Conservation (phyloP, 768 basidiomycete genomes). For the Peribolospora baueri region DNA sequence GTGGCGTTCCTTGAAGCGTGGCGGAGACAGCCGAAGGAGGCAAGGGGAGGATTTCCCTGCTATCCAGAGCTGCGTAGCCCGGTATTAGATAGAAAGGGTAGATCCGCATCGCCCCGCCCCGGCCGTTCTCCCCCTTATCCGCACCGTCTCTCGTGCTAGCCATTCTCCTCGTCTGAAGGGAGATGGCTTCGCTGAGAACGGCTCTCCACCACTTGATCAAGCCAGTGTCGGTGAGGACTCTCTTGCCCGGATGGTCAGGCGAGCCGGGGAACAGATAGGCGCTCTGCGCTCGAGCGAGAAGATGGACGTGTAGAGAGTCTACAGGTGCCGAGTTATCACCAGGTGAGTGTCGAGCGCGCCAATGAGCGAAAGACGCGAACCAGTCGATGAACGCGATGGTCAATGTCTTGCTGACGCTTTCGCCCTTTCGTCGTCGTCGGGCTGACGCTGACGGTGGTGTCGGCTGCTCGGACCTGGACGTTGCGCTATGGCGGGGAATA, state of each 20-base stretch:
- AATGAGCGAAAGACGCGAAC: background rate
- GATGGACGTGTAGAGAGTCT: constrained; percentile 45
- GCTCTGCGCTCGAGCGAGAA: constrained; percentile 69
- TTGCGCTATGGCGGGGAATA: constrained; percentile 27
- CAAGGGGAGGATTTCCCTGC: too few species aligned
- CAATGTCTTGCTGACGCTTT: constrained; percentile 41
- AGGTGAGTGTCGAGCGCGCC: too few species aligned
- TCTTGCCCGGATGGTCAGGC: constrained; percentile 40
- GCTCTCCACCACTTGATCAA: constrained; percentile 87
- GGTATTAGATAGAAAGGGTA: too few species aligned
- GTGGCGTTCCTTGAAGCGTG: too few species aligned
- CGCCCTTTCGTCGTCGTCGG: constrained; percentile 18
- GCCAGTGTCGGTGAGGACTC: constrained; percentile 45
- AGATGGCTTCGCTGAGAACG: constrained; percentile 36
- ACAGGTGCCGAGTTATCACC: too few species aligned
- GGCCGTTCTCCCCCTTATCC: too few species aligned
- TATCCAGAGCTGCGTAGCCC: too few species aligned
- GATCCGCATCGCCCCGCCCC: too few species aligned
- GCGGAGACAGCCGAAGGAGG: too few species aligned
- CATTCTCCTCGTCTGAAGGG: too few species aligned
- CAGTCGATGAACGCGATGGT: constrained; percentile 36
- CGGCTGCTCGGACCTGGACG: too few species aligned
- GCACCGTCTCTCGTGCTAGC: too few species aligned
- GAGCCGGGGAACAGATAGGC: constrained; percentile 93
- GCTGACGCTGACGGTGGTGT: constrained; percentile 8